Evolutionary conservation across 1,284 basidiomycete genomes (phyloP).

Genomic region (Malassezia sp.): DNA sequence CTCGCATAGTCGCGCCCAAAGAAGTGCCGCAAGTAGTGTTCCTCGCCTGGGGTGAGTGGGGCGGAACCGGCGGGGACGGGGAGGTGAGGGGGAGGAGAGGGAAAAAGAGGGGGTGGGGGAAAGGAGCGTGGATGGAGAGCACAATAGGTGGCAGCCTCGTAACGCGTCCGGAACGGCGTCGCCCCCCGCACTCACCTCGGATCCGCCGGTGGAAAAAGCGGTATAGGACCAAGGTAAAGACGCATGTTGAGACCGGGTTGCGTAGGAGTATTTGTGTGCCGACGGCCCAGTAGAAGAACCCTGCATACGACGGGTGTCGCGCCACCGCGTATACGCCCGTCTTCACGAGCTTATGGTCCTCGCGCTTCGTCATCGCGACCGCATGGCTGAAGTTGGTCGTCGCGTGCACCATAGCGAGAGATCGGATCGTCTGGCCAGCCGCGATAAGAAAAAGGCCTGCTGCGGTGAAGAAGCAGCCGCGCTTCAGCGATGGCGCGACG

Average conservation of each 20-base stretch:
- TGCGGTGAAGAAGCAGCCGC: slow-evolving; percentile 1
- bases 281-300: slow-evolving; percentile 95
- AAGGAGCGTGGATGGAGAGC: too few relatives aligned
- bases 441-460: slow-evolving; percentile 57
- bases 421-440: slow-evolving; percentile 66
- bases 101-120: neutral
- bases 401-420: slow-evolving; percentile 89
- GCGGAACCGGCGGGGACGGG: too few relatives aligned
- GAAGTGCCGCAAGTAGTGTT: slow-evolving; percentile 61
- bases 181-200: slow-evolving; percentile 48
- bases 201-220: slow-evolving; percentile 77
- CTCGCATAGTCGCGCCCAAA: slow-evolving; percentile 67
- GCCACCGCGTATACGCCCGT: slow-evolving; percentile 53
- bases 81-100: neutral
- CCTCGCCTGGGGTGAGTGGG: slow-evolving; percentile 55
- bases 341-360: slow-evolving; percentile 37
- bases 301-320: slow-evolving; percentile 90
- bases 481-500: slow-evolving; percentile 8
- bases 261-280: slow-evolving; percentile 86
- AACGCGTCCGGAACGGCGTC: too few relatives aligned
- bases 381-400: slow-evolving; percentile 80
- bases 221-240: slow-evolving; percentile 61
- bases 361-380: slow-evolving; percentile 28
- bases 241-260: slow-evolving; percentile 64
- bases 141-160: neutral